phyloP scores from a whole-genome alignment of 164 flowering plant species.

The Kalanchoe fedtschenkoi region DNA sequence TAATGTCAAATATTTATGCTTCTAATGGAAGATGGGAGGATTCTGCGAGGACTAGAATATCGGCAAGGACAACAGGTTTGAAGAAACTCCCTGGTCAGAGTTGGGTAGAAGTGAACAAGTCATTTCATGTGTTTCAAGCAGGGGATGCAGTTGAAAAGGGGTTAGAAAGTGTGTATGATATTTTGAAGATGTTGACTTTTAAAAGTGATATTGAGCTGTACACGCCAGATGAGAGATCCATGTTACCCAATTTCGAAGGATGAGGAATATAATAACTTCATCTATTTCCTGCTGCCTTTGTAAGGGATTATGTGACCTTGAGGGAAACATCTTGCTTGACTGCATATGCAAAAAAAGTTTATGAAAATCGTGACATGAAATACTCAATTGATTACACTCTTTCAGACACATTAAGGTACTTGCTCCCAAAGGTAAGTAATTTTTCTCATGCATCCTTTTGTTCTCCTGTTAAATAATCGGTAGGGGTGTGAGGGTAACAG shows the following conservation, averaged over 20 bases:
- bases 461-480: too few species aligned
- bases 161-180: slow-evolving; percentile 23
- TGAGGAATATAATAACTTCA: slow-evolving; percentile 4
- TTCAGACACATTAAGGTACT: neutral
- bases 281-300: neutral
- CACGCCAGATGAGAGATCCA: slow-evolving; percentile 14
- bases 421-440: neutral
- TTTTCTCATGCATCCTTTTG: neutral
- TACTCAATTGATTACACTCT: neutral
- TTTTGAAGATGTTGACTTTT: slow-evolving; percentile 33
- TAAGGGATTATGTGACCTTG: neutral
- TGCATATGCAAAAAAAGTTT: neutral
- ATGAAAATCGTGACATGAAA: neutral
- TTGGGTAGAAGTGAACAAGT: slow-evolving; percentile 70
- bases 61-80: slow-evolving; percentile 48
- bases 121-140: slow-evolving; percentile 46
- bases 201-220: slow-evolving; percentile 36
- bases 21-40: slow-evolving; percentile 65
- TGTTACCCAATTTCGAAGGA: slow-evolving; percentile 16
- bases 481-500: too few species aligned
- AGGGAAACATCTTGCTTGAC: neutral
- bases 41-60: slow-evolving; percentile 51
- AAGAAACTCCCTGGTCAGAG: slow-evolving; percentile 65
- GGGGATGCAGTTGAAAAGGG: slow-evolving; percentile 28
- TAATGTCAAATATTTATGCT: slow-evolving; percentile 63